These are phyloP conservation scores for Globisporangium heterothallicum DNA, from an alignment of 352 stramenopile genomes.

Conservation along the genomic window DNA sequence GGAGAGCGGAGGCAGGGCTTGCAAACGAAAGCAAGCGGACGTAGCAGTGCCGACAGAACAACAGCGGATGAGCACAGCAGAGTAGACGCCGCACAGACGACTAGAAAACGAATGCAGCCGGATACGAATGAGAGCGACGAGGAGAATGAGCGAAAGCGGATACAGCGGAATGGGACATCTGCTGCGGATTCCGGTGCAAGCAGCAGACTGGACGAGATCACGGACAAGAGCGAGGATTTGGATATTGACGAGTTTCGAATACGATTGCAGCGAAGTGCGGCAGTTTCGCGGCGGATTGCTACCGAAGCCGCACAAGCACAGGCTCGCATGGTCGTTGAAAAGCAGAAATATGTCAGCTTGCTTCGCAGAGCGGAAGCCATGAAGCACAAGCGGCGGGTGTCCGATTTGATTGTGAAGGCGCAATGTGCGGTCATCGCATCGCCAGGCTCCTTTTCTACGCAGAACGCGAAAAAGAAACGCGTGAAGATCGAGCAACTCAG, in stretches of 20 bases:
- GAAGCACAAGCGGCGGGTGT: conserved; percentile 55
- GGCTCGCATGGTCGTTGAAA: conserved; percentile 30
- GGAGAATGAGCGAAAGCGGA: not conserved
- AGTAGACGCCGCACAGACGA: not conserved
- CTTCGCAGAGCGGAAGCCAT: conserved; percentile 31
- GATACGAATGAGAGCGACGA: not conserved
- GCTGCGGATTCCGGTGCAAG: too few species aligned
- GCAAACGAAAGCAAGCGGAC: not conserved
- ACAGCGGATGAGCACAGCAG: not conserved
- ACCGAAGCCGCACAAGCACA: conserved; percentile 29
- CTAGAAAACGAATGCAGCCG: not conserved
- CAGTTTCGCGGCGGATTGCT: conserved; percentile 33
- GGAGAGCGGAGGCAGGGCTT: not conserved
- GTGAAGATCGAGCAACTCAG: conserved; percentile 44
- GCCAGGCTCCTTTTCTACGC: conserved; percentile 19
- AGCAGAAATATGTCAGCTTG: conserved; percentile 41
- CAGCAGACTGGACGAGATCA: conserved; percentile 10
- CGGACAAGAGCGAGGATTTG: conserved; percentile 7
- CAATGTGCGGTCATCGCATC: conserved; percentile 54
- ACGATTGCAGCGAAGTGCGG: conserved; percentile 50
- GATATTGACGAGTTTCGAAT: conserved; percentile 60
- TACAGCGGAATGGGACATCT: conserved; percentile 19
- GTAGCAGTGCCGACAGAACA: not conserved
- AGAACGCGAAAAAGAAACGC: conserved; percentile 30
- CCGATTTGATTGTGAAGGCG: conserved; percentile 46